Evolutionary conservation across 805 yeast species (phyloP), one percentile per base, ranked within the genome.

Genomic region (Starmera pachycereana): DNA sequence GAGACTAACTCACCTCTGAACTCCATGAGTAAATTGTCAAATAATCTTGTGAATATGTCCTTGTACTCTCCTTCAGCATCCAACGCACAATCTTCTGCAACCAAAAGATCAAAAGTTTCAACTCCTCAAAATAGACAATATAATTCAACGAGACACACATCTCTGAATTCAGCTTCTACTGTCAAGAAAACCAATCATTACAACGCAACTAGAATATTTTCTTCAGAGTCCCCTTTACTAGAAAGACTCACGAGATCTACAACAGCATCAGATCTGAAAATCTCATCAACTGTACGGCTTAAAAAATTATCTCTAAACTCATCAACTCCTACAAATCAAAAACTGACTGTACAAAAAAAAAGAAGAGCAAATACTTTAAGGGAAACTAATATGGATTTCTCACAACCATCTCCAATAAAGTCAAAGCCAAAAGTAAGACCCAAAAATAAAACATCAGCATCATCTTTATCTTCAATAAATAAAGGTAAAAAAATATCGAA

Each of bases 231-330:
- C 3, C 52, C 52, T 4, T 29, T 52, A 10, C n/a, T 53, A 2
- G 38, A 48, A 6, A 44, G 58, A 34, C 44, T 53, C 3, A 51
- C 58, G 1, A 40, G 50, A 22, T 50, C 58, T 2, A 52, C 57
- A 2, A 47, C 56, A 1, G 41, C 56, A 10, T 51, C 35, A 3
- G 32, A 31, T 25, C 25, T 34, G 6, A 38, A 29, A 34, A 12
- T 11, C 14, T 30, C 34, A 1, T n/a, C 35, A 25, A 18, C 13
- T 3, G 12, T 22, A 22, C n/a, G 19, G 13, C 14, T 8, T 8
- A 12, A 35, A 25, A 28, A 29, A 12, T 12, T 29, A 12, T n/a
- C 12, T 11, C 5, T 22, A 22, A 22, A 22, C 27, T 22, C 27
- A 22, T 22, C 27, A 22, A 22, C 27, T 22, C 27, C 27, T 22